Conservation (phyloP, 2,329 filamentous ascomycete species). For the Blumeriella jaapii region DNA sequence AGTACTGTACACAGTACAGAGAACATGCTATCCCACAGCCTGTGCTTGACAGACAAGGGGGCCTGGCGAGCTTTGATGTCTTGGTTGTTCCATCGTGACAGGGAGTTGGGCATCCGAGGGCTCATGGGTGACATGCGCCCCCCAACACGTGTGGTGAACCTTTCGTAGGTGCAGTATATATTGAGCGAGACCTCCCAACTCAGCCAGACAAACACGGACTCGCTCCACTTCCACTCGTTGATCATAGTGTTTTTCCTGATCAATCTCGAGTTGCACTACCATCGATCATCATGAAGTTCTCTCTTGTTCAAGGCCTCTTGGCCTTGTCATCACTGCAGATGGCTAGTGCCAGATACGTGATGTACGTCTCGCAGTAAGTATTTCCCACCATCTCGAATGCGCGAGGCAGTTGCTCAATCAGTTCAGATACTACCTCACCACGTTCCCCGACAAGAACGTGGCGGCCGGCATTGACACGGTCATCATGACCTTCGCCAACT, state of each 20-base stretch:
- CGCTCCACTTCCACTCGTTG: background rate
- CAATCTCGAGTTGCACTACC: background rate
- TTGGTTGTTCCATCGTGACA: too few relatives aligned
- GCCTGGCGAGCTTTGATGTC: too few relatives aligned
- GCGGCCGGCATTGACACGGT: conserved; percentile 15
- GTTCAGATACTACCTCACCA: conserved; percentile 8
- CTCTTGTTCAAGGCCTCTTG: conserved; percentile 2
- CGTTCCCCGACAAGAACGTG: conserved; percentile 12
- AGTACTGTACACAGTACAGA: too few relatives aligned
- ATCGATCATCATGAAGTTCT: conserved; percentile 8
- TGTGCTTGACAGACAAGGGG: too few relatives aligned
- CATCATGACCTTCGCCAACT: conserved; percentile 16
- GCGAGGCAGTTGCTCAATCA: background rate
- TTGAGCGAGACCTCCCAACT: too few relatives aligned
- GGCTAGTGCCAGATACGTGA: conserved; percentile 5
- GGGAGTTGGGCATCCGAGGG: too few relatives aligned
- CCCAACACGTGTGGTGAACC: too few relatives aligned
- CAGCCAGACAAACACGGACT: too few relatives aligned
- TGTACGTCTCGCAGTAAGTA: conserved; percentile 9
- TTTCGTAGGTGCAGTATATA: too few relatives aligned
- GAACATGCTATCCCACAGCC: too few relatives aligned
- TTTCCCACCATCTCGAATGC: too few relatives aligned
- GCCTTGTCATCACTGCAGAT: conserved; percentile 7
- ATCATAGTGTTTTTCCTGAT: background rate
- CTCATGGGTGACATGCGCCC: too few relatives aligned